Base-by-base conservation (phyloP, 805 yeast species). In the Ogataea henricii region DNA sequence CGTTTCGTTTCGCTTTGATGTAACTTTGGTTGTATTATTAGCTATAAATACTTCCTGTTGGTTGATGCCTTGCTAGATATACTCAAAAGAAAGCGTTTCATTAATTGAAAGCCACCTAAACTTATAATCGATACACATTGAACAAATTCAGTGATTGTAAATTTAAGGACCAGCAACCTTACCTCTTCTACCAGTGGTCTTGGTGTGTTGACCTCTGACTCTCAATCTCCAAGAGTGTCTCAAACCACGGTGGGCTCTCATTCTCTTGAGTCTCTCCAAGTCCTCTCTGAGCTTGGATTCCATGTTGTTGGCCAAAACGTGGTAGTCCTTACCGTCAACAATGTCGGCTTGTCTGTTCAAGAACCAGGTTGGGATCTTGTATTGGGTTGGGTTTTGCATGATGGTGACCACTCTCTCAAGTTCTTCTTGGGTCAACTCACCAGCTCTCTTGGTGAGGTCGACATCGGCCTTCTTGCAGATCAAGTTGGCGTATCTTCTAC, bases 141-240 rank as follows among this genome's bases (percentile, higher is more conserved):
- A 23, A 30, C 18, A 30, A 42, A 16, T 9, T 33, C 14, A 33
- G 45, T 30, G 45, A 42, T 30, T 32, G 39, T 38, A 38, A 38
- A 40, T 40, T 40, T 40, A 40, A 40, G 68, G 64, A 51, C 60
- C 58, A 51, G 74, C 70, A 65, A 74, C 74, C 79, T 76, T 78
- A 69, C 85, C 85, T 71, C 96, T 91, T 83, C 99, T 90, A 77
- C 97, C 96, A 70, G 99, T 94, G 76, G 99, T 92, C 88, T 94
- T 94, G 86, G 99, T 94, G 84, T 94, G 99, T 85, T 94, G 99
- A 82, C 99, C 99, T 86, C 99, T 90, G 78, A 95, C 99, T 84
- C 94, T 94, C 77, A 94, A 83, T 77, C 97, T 97, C 98, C 97
- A 94, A 92, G 85, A 91, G 85, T 94, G 99, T 87, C 99, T 90